Percentiles rank a stretch among this genome's conserved stretches.
Conservation (phyloP, 2,329 filamentous ascomycete genomes). For the Pestalotiopsis sp. region DNA sequence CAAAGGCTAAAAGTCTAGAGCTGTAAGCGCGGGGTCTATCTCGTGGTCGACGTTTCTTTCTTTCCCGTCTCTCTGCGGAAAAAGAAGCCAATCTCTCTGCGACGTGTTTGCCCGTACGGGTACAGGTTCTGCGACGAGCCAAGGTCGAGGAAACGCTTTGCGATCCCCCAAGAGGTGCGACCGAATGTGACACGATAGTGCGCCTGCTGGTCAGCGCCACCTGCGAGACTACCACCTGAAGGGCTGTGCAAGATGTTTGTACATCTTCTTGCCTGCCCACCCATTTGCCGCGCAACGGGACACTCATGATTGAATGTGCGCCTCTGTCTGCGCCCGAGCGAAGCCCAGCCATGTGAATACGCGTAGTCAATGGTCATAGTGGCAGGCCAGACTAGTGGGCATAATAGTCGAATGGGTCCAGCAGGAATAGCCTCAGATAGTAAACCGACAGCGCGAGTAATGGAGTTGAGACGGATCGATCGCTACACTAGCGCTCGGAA, state of each 20-base stretch:
- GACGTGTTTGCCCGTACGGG: neutral
- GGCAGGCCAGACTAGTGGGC: neutral
- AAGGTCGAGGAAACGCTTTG: conserved; percentile 1
- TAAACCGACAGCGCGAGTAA: conserved; percentile 1
- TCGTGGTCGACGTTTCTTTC: neutral
- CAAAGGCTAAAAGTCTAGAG: neutral
- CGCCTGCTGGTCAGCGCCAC: neutral
- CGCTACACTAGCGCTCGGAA: neutral
- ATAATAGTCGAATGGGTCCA: neutral
- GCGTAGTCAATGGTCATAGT: too few relatives aligned
- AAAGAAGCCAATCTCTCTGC: neutral
- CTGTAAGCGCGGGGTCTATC: conserved; percentile 6
- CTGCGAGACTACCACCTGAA: neutral
- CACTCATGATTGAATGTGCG: neutral
- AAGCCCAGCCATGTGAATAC: neutral
- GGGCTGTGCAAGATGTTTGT: neutral
- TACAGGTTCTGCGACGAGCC: neutral
- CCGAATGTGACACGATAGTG: neutral
- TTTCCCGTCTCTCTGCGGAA: neutral
- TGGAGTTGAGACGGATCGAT: conserved; percentile 2
- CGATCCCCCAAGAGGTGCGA: neutral
- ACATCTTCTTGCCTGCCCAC: neutral
- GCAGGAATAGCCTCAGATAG: neutral
- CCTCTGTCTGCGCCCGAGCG: neutral
- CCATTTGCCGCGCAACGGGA: neutral